Evolutionary conservation across 2,329 filamentous ascomycete species (phyloP), one percentile per base, ranked within the genome.

Genomic region (Aspergillus brasiliensis): DNA sequence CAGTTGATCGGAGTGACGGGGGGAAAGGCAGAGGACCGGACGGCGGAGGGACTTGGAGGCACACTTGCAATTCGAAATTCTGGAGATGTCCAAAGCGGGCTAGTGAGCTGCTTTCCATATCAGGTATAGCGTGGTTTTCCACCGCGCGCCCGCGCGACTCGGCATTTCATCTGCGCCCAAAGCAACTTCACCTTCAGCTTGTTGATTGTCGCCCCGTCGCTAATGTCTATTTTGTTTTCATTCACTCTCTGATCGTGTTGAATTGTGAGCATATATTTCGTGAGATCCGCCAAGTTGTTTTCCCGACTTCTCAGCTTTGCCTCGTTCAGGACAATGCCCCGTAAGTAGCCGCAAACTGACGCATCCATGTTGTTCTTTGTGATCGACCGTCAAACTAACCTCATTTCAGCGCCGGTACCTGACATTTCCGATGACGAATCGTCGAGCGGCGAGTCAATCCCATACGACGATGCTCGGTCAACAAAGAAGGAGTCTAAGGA

Each of bases 41-140:
- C 48, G 61, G 58, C 40, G 51, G 55, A 51, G 31, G 19, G 31
- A 40, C 47, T 44, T 15, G 19, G 38, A 42, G 52, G 52, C 52
- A 55, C 51, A 54, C 37, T 38, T 42, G 37, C 63, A 65, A 61
- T 59, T 58, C 67, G 69, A 71, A 72, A 69, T 76, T 73, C 69
- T 72, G 71, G 70, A 71, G 68, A 68, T 67, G 69, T 62, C 68
- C 66, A 65, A 60, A 65, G 68, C 57, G 64, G 68, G 68, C 74
- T 75, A 76, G 74, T 77, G 71, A 76, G 73, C 75, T 77, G 68
- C 65, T 70, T 73, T 58, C 74, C 67, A 28, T 61, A 76, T 69
- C 31, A 15, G 73, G 75, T 65, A 69, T 77, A 74, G 75, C 68
- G 74, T 54, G 10, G 46, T 63, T 69, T 65, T 59, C 64, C 65